phyloP scores from a whole-genome alignment of 345 rosid genomes.

The Clausena lansium region DNA sequence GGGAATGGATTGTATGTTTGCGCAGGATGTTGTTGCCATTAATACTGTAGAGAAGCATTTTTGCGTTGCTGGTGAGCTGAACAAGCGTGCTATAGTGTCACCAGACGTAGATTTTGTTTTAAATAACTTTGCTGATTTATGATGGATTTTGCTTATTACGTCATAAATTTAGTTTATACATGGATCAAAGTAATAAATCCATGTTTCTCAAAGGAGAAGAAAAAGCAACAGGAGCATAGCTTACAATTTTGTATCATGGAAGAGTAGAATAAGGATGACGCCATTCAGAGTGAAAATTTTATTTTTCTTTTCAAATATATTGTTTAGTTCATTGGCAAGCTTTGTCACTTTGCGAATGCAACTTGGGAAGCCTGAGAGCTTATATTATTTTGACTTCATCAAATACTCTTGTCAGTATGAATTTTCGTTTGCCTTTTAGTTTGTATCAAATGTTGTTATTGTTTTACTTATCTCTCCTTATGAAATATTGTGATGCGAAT shows the following conservation, averaged over 20 bases:
- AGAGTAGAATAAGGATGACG: not conserved
- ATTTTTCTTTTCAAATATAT: not conserved
- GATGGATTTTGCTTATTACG: conserved; percentile 8
- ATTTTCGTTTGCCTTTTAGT: too few relatives aligned
- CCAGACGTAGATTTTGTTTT: conserved; percentile 67
- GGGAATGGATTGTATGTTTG: conserved; percentile 55
- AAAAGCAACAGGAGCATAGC: not conserved
- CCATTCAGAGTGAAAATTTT: not conserved
- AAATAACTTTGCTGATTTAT: conserved; percentile 33
- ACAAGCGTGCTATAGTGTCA: conserved; percentile 59
- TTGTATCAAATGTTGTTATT: too few relatives aligned
- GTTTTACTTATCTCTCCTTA: too few relatives aligned
- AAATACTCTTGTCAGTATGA: too few relatives aligned
- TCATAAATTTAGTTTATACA: conserved; percentile 4
- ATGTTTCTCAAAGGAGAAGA: not conserved
- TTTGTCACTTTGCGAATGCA: too few relatives aligned
- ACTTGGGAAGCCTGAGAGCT: too few relatives aligned
- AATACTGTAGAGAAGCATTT: conserved; percentile 49
- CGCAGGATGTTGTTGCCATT: conserved; percentile 64
- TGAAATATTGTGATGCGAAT: not conserved
- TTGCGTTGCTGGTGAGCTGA: conserved; percentile 55
- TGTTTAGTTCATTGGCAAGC: too few relatives aligned
- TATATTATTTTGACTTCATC: too few relatives aligned
- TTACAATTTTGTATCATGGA: not conserved
- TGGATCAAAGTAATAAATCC: not conserved